Evolutionary conservation across 2,329 filamentous ascomycete species (phyloP), one percentile per base, ranked within the genome.

Genomic region (Penicillium thymicola): DNA sequence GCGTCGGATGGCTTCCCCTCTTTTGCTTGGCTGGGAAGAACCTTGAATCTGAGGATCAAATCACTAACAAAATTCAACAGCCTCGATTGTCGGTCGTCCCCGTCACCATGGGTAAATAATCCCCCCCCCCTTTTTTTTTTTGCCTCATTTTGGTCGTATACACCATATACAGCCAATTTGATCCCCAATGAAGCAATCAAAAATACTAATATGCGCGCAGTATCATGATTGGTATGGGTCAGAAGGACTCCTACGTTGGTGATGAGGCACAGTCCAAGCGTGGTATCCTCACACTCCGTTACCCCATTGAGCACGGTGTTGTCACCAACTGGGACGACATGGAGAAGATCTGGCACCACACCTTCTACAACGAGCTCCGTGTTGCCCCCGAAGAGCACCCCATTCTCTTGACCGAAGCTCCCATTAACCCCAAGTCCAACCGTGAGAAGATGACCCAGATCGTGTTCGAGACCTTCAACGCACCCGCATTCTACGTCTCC

Each of bases 391-490:
- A 99, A 87, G 94, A 99, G 89, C 94, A 99, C 88, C 94, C 94
- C 73, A 92, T 97, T 78, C 88, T 99, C 77, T 87, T 99, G 80
- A 99, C 94, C 72, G 94, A 99, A 85, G 94, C 94, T 73, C 94
- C 94, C 71, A 97, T 99, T 89, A 99, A 99, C 89, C 94, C 94
- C 80, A 97, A 97, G 88, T 96, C 90, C 85, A 99, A 99, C 87
- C 90, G 94, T 88, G 94, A 99, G 87, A 99, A 99, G 92, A 99
- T 99, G 94, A 97, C 94, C 72, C 94, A 99, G 85, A 99, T 99
- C 69, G 92, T 99, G 79, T 99, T 99, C 85, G 94, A 99, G 88
- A 99, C 94, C 73, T 99, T 99, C 89, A 97, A 99, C 85, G 93
- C 94, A 74, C 94, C 94, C 71, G 94, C 94, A 72, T 97, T 99